phyloP scores from a whole-genome alignment of 306 rosid genomes.

The Urtica urens region DNA sequence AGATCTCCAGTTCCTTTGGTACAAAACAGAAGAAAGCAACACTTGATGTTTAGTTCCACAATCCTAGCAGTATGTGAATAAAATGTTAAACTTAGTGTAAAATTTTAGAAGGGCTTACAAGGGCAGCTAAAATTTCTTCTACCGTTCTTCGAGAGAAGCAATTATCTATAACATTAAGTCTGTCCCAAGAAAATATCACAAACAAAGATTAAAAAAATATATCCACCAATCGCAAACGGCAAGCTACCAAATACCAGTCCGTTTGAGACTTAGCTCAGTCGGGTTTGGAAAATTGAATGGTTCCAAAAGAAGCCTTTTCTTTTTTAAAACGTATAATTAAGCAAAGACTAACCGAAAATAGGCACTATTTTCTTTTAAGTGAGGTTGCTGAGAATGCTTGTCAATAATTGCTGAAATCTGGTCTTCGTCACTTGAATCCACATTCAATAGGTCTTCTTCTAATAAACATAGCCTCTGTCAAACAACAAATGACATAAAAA shows the following conservation, averaged over 20 bases:
- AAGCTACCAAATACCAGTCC: background rate
- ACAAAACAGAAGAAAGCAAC: conserved; percentile 13
- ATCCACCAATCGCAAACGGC: background rate
- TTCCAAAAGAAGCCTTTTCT: too few relatives aligned
- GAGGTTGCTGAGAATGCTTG: conserved; percentile 41
- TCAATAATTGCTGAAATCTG: conserved; percentile 44
- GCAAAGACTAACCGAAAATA: conserved; percentile 43
- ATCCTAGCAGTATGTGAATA: too few relatives aligned
- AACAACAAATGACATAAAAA: conserved; percentile 17
- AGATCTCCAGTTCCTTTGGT: conserved; percentile 52
- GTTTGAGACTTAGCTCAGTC: too few relatives aligned
- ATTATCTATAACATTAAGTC: conserved; percentile 63
- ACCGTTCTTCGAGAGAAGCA: conserved; percentile 69
- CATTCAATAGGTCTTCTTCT: conserved; percentile 62
- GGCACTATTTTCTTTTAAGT: conserved; percentile 46
- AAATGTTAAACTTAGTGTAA: too few relatives aligned
- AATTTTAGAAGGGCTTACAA: conserved; percentile 41
- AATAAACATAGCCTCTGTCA: conserved; percentile 47
- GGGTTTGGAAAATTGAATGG: too few relatives aligned
- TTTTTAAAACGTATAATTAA: background rate
- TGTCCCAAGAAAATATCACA: conserved; percentile 21
- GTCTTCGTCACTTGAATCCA: conserved; percentile 42
- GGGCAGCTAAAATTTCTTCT: conserved; percentile 65
- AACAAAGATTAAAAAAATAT: conserved; percentile 11
- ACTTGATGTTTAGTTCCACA: too few relatives aligned